Percentiles rank a stretch among this genome's conserved stretches.
phyloP scores from a whole-genome alignment of 2,329 filamentous ascomycete species.

The Fusarium begoniae region DNA sequence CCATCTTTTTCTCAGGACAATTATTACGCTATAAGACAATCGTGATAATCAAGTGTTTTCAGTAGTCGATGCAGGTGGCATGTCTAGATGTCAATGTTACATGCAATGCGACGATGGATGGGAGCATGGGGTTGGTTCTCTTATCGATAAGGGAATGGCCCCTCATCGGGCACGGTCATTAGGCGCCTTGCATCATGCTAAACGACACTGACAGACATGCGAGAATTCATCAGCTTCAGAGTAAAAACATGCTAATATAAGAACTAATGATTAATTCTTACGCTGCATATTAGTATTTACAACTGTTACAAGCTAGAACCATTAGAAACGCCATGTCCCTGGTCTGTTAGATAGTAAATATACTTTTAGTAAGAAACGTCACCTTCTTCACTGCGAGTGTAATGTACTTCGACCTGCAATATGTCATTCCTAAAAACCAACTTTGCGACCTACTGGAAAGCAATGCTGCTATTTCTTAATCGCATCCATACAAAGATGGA shows the following conservation, averaged over 20 bases:
- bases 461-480: slow-evolving; percentile 25
- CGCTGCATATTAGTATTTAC: slow-evolving; percentile 7
- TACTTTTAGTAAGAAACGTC: slow-evolving; percentile 6
- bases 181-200: not conserved
- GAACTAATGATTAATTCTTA: not conserved
- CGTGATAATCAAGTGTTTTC: not conserved
- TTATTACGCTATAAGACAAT: not conserved
- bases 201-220: not conserved
- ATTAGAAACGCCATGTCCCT: not conserved
- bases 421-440: slow-evolving; percentile 32
- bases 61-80: not conserved
- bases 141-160: slow-evolving; percentile 32
- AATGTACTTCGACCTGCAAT: slow-evolving; percentile 27
- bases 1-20: slow-evolving; percentile 10
- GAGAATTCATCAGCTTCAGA: not conserved
- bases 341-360: not conserved
- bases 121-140: not conserved
- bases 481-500: slow-evolving; percentile 22
- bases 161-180: not conserved
- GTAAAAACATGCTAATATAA: not conserved
- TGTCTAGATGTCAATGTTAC: not conserved
- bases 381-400: slow-evolving; percentile 17
- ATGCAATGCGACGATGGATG: slow-evolving; percentile 1
- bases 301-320: not conserved
- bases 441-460: slow-evolving; percentile 35